These are phyloP conservation scores for Telopea speciosissima DNA, from an alignment of 177 flowering plant genomes.

Conservation along the genomic window DNA sequence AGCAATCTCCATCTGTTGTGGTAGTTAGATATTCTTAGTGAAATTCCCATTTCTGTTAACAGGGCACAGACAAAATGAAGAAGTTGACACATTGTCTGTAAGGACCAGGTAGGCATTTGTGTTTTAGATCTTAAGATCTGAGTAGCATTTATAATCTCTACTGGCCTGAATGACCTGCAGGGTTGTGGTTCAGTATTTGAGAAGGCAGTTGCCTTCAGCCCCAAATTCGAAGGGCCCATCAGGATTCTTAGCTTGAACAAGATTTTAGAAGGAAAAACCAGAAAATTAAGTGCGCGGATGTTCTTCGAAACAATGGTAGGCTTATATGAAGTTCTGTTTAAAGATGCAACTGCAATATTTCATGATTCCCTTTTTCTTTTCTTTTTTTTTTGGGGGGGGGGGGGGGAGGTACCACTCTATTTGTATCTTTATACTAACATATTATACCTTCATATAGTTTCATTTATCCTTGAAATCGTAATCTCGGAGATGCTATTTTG, in stretches of 20 bases:
- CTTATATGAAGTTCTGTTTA: not conserved
- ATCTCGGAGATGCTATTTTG: not conserved
- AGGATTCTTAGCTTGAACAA: conserved; percentile 53
- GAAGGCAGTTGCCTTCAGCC: conserved; percentile 38
- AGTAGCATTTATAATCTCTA: not conserved
- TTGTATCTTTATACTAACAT: too few species aligned
- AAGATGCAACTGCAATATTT: not conserved
- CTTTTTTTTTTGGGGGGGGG: too few species aligned
- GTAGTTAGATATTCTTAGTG: not conserved
- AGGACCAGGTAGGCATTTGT: conserved; percentile 56
- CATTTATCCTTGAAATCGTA: not conserved
- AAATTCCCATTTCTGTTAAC: conserved; percentile 3
- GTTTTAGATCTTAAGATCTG: not conserved
- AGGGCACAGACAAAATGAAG: conserved; percentile 37
- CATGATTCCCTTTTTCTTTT: not conserved
- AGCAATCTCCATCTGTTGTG: not conserved
- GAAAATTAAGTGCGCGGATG: conserved; percentile 80
- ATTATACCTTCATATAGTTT: not conserved
- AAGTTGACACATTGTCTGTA: conserved; percentile 40
- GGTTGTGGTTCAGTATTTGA: conserved; percentile 63
- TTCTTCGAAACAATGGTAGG: conserved; percentile 80
- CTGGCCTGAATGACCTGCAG: conserved; percentile 30
- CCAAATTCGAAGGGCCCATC: conserved; percentile 21
- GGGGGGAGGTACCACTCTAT: too few species aligned
- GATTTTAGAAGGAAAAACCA: conserved; percentile 64